Base-by-base conservation (phyloP, 2,329 filamentous ascomycete genomes). In the Ploettnerulaceae sp. region DNA sequence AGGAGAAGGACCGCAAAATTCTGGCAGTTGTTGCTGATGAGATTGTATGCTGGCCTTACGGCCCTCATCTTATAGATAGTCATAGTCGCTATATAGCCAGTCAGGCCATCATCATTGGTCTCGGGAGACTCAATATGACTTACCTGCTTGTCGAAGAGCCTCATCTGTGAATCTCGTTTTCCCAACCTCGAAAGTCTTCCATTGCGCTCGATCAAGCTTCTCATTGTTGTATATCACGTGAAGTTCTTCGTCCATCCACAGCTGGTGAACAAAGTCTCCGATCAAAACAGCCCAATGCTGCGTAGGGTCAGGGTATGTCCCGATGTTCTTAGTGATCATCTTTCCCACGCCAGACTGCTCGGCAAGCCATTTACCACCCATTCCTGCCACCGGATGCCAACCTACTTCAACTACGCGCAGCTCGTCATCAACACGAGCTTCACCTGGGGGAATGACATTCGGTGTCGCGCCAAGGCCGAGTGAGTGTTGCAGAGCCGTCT, bases 211-310 rank as follows among this genome's bases (percentile, higher is more conserved):
- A 0, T 67, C 60, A n/a, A 75, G 52, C 38, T 57, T 65, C 17
- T 71, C 71, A 47, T 79, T 79, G 39, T 71, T 75, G 55, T 79
- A 79, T 37, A 79, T 78, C 18, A 79, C 69, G 53, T 78, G 66
- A 8, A 79, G 69, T 8, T 72, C 64, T 57, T 79, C 76, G 32
- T 79, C 75, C 75, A 79, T 79, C 76, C 76, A 80, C n/a, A 80
- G 62, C 58, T 79, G 68, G 57, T 79, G 76, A 1, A 69, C 70
- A 56, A 67, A 80, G 9, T 72, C 74, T 2, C 74, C 76, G 1
- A 79, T 74, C 0, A 80, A 64, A 1, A 79, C 72, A 2, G 74
- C 75, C 76, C 76, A 80, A 56, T 80, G 76, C 62, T 80, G 76
- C 3, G 75, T 78, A 3, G 76, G 76, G 56, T 80, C 76, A 0